Base-by-base conservation (phyloP, 139 green algal genomes). In the Coelastrella sp. region DNA sequence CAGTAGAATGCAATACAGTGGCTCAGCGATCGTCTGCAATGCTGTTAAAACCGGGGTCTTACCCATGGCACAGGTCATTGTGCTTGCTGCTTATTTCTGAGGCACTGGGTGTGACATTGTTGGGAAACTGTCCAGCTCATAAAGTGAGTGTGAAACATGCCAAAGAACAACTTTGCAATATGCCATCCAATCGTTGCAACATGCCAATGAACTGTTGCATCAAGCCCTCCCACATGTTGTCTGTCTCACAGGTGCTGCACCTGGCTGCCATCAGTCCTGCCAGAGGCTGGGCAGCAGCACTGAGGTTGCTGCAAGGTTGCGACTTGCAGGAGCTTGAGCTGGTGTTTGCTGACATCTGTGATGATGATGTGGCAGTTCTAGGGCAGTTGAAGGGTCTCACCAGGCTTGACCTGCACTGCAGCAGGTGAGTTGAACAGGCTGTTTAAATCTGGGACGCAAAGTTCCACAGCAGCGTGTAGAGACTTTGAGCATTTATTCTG, bases 181-280 rank as follows among this genome's bases (percentile, higher is more conserved):
- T 49, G 35, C 35, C 35, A 49, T 49, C 35, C 63, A 72, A 72
- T 17, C 63, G 12, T 72, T 14, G 63, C 63, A 72, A 72, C 63
- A 1, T 72, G 35, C 35, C 35, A 49, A 5, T 49, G 35, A 49
- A 1, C 3, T 49, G 3, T 5, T 49, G 35, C 35, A 49, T 3
- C 35, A 49, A 49, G 35, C 35, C 35, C 1, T 49, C 35, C 35
- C 3, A 3, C 35, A 49, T 58, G 24, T 25, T 80, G 7, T 24
- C 74, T 58, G 74, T 80, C 74, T 3, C 3, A 3, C 35, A 49
- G 35, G 35, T 49, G 3, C 35, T 82, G 76, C 76, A 82, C 14
- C 6, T 82, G 76, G 76, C 76, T 60, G 76, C 76, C n/a, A 82
- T 82, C 35, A 82, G 76, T 63, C 76, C 76, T 82, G 76, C 76